Base-by-base conservation (phyloP, 1,139 yeast genomes). In the Protomyces gravidus region DNA sequence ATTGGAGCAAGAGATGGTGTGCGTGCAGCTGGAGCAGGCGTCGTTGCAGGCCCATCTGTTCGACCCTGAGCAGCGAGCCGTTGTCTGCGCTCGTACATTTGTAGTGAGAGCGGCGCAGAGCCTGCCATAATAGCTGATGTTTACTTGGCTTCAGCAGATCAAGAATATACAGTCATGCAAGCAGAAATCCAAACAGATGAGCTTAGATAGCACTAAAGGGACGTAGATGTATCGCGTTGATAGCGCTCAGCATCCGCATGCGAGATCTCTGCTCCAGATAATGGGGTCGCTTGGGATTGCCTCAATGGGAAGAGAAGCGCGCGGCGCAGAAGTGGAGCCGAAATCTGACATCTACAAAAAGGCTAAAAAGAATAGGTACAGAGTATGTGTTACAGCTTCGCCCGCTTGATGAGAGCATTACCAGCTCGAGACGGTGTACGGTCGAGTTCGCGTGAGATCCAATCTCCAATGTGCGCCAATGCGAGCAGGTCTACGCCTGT, bases 371-470 rank as follows among this genome's bases (percentile, higher is more conserved):
- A n/a, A n/a, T n/a, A n/a, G n/a, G n/a, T n/a, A n/a, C n/a, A n/a
- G n/a, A n/a, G n/a, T n/a, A n/a, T n/a, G n/a, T n/a, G n/a, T 30
- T 15, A 46, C 26, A 46, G 26, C 36, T 46, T 46, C 23, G 50
- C 27, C 11, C 36, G 33, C n/a, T 28, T 39, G 39, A 49, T 48
- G 15, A 68, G 60, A 28, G 74, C 74, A 21, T 60, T 64, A 0
- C 74, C 74, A 2, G 73, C 73, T 56, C 69, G 66, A 2, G 72
- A 66, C 5, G 68, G 71, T 42, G 70, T 69, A 33, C 71, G 63
- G 39, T 65, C 66, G 4, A 72, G 63, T 51, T 60, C 62, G 19
- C 59, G 52, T 25, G 71, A 64, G 33, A 71, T 68, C 74, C 73
- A 71, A 23, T 66, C 67, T 4, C 74, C 74, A 13, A 69, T 69